Evolutionary conservation across 2,329 filamentous ascomycete species (phyloP).

Genomic region (Endoconidiophora laricicola): DNA sequence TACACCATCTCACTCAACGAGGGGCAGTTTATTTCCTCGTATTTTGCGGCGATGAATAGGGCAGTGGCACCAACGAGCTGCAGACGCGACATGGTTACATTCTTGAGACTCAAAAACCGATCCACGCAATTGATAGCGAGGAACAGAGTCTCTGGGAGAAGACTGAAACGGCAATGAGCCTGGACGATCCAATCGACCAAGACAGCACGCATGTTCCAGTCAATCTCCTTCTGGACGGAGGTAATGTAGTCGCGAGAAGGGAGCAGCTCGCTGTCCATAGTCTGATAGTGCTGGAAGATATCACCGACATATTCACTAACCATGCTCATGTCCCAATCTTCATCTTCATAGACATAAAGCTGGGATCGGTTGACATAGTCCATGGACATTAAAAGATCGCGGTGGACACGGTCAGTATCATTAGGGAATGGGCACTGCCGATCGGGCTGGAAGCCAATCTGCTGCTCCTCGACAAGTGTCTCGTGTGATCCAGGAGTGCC

Average conservation of each 20-base stretch:
- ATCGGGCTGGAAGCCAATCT: conserved; percentile 21
- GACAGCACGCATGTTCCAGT: conserved; percentile 96
- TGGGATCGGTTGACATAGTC: conserved; percentile 50
- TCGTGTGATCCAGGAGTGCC: background rate
- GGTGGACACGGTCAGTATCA: conserved; percentile 47
- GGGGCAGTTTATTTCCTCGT: conserved; percentile 96
- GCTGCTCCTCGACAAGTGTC: conserved; percentile 16
- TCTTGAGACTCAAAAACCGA: conserved; percentile 84
- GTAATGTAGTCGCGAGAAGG: conserved; percentile 85
- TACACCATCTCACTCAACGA: conserved; percentile 91
- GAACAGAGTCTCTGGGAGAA: conserved; percentile 90
- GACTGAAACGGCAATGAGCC: conserved; percentile 77
- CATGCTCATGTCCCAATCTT: conserved; percentile 96
- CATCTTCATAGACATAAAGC: conserved; percentile 59
- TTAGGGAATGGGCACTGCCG: conserved; percentile 52
- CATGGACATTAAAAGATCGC: conserved; percentile 53
- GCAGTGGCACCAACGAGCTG: conserved; percentile 93
- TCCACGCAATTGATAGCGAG: conserved; percentile 94
- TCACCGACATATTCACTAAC: conserved; percentile 93
- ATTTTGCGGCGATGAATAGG: conserved; percentile 90
- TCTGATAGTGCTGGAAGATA: conserved; percentile 46
- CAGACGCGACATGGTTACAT: conserved; percentile 85
- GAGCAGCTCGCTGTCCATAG: conserved; percentile 35
- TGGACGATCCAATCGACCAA: conserved; percentile 98
- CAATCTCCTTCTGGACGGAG: conserved; percentile 85